Evolutionary conservation across 1,284 basidiomycete species (phyloP).

Genomic region (Leccinum pallidistipes): DNA sequence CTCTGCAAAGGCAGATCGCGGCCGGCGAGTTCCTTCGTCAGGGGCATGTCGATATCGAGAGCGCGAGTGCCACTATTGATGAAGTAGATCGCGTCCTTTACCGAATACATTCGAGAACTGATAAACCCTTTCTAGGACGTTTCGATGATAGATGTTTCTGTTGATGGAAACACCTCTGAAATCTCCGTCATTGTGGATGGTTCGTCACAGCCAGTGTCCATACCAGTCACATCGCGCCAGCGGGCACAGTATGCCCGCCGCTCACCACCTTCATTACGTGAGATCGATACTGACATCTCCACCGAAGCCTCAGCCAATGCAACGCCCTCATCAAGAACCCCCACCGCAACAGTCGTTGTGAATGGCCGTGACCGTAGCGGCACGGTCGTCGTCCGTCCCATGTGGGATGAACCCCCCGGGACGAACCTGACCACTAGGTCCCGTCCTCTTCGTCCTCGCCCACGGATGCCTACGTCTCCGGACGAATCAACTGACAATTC

Average conservation of each 20-base stretch:
- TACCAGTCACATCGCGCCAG: constrained; percentile 23
- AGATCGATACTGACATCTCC: constrained; percentile 52
- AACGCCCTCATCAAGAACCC: constrained; percentile 61
- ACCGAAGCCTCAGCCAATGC: constrained; percentile 58
- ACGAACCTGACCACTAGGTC: constrained; percentile 30
- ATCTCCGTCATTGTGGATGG: constrained; percentile 27
- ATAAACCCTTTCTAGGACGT: constrained; percentile 23
- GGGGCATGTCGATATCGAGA: constrained; percentile 6
- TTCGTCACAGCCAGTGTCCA: constrained; percentile 19
- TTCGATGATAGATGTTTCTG: constrained; percentile 26
- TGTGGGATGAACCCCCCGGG: constrained; percentile 51
- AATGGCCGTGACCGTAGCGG: constrained; percentile 67
- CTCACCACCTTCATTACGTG: constrained; percentile 40
- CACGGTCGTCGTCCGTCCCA: constrained; percentile 65
- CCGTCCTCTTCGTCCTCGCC: constrained; percentile 35
- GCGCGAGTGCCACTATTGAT: constrained; percentile 14
- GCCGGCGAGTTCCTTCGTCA: constrained; percentile 15
- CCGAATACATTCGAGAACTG: constrained; percentile 3
- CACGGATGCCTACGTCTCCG: constrained; percentile 42
- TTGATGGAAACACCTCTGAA: constrained; percentile 18
- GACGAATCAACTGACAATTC: constrained; percentile 59
- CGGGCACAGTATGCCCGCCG: constrained; percentile 22
- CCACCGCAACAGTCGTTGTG: constrained; percentile 55
- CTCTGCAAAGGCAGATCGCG: constrained; percentile 53
- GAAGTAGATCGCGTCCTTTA: constrained; percentile 26